Base-by-base conservation (phyloP, 306 rosid genomes). In the Medicago ruthenica region DNA sequence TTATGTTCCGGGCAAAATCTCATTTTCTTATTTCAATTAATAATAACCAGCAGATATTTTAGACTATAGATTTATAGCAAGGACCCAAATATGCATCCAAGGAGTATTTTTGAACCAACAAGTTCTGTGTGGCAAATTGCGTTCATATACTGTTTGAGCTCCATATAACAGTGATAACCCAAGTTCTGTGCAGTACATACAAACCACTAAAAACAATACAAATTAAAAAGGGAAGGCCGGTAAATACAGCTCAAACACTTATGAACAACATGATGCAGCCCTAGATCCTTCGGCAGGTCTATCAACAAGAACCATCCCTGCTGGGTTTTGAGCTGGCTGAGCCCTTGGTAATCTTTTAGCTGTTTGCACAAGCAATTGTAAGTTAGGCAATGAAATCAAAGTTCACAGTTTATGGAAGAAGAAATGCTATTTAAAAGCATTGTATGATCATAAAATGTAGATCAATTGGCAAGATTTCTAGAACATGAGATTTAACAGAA, bases 241-340 rank as follows among this genome's bases (percentile, higher is more conserved):
- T 13, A 39, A 64, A 7, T 31, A 71, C 75, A 77, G 67, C 21
- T 50, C 22, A 66, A 74, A 21, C 16, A 67, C 76, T 63, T 78
- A 85, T 82, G 88, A 82, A 85, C 91, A 87, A 47, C 91, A 87
- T 6, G 91, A 85, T 54, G 88, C 66, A 67, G 88, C 85, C 78
- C 83, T 76, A 13, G 88, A 47, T 78, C 84, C 91, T 71, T 85
- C 91, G 1, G 86, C 72, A 0, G 87, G 88, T 83, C 91, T 85
- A 44, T 87, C 91, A 60, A 82, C 87, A 80, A 87, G 91, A 75
- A 87, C 91, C 88, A 87, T 87, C 70, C 91, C 91, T 17, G 88
- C 55, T 11, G 91, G 91, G 51, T 82, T 87, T 80, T 87, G 91
- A 80, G 87, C 76, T 77, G 91, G 87, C 84, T 82, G 91, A 40